Base-by-base conservation (phyloP, 208 protist genomes). In the Leishmania tropica region DNA sequence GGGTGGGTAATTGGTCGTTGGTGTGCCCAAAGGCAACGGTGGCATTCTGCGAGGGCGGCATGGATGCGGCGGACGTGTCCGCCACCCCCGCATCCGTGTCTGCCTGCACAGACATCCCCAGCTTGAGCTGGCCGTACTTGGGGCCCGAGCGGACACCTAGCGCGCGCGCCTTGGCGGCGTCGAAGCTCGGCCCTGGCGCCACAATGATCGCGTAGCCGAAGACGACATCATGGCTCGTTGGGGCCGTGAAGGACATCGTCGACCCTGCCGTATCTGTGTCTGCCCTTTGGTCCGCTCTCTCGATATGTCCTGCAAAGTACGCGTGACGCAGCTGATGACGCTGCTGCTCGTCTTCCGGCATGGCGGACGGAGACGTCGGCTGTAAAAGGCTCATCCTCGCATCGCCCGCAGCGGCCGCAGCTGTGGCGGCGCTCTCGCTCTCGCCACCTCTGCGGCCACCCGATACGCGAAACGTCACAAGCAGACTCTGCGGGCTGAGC, bases 81-180 rank as follows among this genome's bases (percentile, higher is more conserved):
- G 2, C 53, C 7, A 35, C 37, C 17, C 19, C 35, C 19, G 75
- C 67, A n/a, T 78, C 78, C 5, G 21, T 73, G 56, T 91, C 88
- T 48, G 71, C 83, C 71, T 82, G 76, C 19, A 97, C 92, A 1
- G 89, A 40, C 10, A 83, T 78, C 40, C 91, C 91, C 21, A 87
- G 85, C 81, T 97, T 96, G 6, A 98, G 86, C 35, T 87, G 84
- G 1, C 85, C 89, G 76, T 91, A 96, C 83, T 94, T 88, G 11
- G 92, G 92, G 2, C 95, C 95, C 0, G 89, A 87, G 40, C 79
- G 84, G 21, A 96, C 90, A 24, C 93, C 93, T 28, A 95, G 75
- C 58, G 84, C 83, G 56, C 90, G 87, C 10, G 95, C 95, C 62
- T 78, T 79, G 28, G 80, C 76, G 2, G 79, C 84, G 78, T 95